These are phyloP conservation scores for Phytophthora palmivora DNA, from an alignment of 352 stramenopile genomes.

Conservation along the genomic window DNA sequence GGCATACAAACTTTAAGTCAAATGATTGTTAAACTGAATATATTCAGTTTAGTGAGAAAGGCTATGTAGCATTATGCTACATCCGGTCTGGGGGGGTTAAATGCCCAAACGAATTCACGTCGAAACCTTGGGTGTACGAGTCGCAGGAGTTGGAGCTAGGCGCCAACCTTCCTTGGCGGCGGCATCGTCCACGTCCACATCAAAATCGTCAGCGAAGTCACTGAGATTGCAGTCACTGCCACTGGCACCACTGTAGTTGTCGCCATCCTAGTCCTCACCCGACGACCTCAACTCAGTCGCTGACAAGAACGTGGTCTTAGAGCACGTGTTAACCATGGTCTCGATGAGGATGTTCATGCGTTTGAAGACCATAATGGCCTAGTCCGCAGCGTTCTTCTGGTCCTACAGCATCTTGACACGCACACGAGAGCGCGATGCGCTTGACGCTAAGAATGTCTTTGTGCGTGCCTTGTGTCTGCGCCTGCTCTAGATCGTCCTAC, in stretches of 20 bases:
- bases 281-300: too few species aligned
- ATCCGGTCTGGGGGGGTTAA: neutral
- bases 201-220: conserved; percentile 42
- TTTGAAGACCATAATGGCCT: conserved; percentile 52
- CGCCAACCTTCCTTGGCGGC: too few species aligned
- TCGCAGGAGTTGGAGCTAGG: too few species aligned
- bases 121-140: too few species aligned
- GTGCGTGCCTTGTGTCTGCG: too few species aligned
- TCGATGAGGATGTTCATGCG: conserved; percentile 72
- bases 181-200: conserved; percentile 31
- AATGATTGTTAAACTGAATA: neutral
- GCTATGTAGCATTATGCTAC: neutral
- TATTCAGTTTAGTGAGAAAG: neutral
- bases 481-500: too few species aligned
- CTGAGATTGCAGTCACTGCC: too few species aligned
- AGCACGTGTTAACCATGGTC: conserved; percentile 54
- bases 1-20: neutral
- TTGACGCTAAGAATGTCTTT: too few species aligned
- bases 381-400: conserved; percentile 48
- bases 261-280: conserved; percentile 38
- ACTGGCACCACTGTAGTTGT: conserved; percentile 44
- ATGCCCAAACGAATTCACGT: too few species aligned
- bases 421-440: conserved; percentile 47
- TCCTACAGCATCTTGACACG: conserved; percentile 42
- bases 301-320: too few species aligned